A percentile compares a stretch with the other conserved stretches of the same genome.
Evolutionary conservation across 768 basidiomycete genomes (phyloP).

Genomic region (Podaxis sp.): DNA sequence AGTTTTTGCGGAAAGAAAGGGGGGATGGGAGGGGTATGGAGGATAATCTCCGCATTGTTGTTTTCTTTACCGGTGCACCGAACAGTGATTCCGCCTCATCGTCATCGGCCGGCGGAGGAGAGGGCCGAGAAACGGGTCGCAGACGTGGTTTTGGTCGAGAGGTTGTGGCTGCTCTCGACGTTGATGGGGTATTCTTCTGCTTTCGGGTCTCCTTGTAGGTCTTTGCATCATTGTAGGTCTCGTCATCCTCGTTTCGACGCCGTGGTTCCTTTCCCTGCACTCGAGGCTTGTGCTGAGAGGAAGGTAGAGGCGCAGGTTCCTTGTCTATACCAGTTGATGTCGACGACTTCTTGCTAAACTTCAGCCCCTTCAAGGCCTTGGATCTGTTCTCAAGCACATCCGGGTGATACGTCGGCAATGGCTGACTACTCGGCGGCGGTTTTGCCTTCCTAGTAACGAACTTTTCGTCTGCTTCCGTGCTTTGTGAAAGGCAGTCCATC

Average conservation of each 20-base stretch:
- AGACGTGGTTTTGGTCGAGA: background rate
- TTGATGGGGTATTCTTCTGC: background rate
- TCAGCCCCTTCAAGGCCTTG: constrained; percentile 20
- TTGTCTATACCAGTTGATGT: background rate
- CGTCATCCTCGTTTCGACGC: background rate
- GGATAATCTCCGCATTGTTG: constrained; percentile 11
- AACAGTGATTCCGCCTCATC: background rate
- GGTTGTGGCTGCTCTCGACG: background rate
- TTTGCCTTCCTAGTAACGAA: constrained; percentile 14
- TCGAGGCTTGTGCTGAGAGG: background rate
- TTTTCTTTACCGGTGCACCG: background rate
- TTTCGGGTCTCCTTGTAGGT: background rate
- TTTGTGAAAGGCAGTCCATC: constrained; percentile 23
- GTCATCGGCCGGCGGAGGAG: background rate
- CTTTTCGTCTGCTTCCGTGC: constrained; percentile 8
- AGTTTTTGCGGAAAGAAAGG: background rate
- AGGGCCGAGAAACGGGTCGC: background rate
- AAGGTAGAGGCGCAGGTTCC: background rate
- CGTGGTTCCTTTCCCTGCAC: background rate
- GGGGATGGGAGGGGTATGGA: constrained; percentile 7
- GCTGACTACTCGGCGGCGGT: constrained; percentile 1
- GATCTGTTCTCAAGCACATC: constrained; percentile 3
- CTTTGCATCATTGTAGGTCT: background rate
- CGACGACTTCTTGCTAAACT: constrained; percentile 36
- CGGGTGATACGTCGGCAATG: constrained; percentile 16